Evolutionary conservation across 2,329 filamentous ascomycete genomes (phyloP).

Genomic region (Epicoccum nigrum): DNA sequence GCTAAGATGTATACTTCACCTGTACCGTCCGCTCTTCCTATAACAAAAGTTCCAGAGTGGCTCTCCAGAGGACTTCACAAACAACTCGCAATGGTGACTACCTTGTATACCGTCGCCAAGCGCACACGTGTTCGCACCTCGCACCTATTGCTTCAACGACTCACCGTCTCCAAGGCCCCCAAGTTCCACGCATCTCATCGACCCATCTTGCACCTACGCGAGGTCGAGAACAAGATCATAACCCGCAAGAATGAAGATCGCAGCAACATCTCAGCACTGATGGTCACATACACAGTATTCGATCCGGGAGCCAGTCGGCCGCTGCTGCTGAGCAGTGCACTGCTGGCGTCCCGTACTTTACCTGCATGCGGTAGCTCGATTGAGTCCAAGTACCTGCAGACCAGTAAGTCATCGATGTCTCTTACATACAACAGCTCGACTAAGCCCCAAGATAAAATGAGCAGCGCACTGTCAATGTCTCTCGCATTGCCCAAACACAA

Average conservation of each 20-base stretch:
- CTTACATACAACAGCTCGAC: too few species aligned
- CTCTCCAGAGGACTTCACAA: neutral
- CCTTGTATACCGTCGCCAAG: neutral
- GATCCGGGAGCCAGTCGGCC: constrained; percentile 13
- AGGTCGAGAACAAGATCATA: neutral
- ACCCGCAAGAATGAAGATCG: neutral
- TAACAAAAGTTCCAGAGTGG: too few species aligned
- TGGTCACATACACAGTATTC: constrained; percentile 13
- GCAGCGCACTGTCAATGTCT: too few species aligned
- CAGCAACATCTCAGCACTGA: neutral
- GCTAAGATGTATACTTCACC: neutral
- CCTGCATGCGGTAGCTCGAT: neutral
- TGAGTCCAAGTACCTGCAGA: neutral
- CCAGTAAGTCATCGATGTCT: too few species aligned
- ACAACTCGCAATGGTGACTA: neutral
- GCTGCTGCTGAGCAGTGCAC: constrained; percentile 2
- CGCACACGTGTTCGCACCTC: neutral
- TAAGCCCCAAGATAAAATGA: too few species aligned
- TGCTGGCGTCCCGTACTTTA: neutral
- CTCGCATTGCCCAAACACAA: too few species aligned
- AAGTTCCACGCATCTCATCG: constrained; percentile 1
- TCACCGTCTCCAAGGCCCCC: neutral
- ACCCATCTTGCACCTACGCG: neutral
- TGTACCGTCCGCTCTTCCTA: too few species aligned
- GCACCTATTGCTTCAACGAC: neutral